phyloP scores from a whole-genome alignment of 176 grass and related monocot species.

The Avena insularis region DNA sequence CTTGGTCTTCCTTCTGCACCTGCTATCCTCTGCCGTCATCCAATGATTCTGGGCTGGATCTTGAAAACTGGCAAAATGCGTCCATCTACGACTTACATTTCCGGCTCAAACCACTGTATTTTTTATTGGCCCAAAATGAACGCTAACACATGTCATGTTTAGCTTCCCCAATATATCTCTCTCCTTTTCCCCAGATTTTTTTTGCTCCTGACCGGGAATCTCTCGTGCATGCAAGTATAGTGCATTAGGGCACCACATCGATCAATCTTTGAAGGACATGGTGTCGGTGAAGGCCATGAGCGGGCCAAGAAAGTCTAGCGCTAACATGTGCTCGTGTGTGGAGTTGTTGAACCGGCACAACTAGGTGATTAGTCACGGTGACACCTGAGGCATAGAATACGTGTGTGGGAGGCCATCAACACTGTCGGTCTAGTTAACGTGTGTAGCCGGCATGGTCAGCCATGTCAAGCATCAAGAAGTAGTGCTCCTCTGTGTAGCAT shows the following conservation, averaged over 20 bases:
- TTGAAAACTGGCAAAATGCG: too few species aligned
- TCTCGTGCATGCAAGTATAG: background rate
- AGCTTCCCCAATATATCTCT: too few species aligned
- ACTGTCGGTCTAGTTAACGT: slow-evolving; percentile 85
- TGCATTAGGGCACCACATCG: background rate
- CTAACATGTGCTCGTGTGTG: slow-evolving; percentile 62
- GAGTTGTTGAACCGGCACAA: slow-evolving; percentile 26
- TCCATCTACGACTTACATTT: too few species aligned
- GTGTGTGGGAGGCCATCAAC: slow-evolving; percentile 68
- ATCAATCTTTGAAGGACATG: slow-evolving; percentile 71
- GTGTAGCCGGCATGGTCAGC: slow-evolving; percentile 63
- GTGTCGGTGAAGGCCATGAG: slow-evolving; percentile 63
- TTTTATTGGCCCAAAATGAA: too few species aligned
- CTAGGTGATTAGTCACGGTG: slow-evolving; percentile 38
- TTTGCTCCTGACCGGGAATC: background rate
- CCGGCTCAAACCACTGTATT: too few species aligned
- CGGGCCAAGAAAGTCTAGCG: slow-evolving; percentile 70
- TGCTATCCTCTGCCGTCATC: too few species aligned
- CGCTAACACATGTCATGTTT: too few species aligned
- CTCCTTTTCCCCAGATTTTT: too few species aligned
- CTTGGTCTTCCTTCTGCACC: too few species aligned
- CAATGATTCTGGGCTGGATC: too few species aligned
- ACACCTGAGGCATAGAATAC: slow-evolving; percentile 55
- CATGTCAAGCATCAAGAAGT: slow-evolving; percentile 84
- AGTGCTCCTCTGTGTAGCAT: slow-evolving; percentile 94